A percentile compares a stretch with the other conserved stretches of the same genome.
Evolutionary conservation across 441 rosid genomes (phyloP).

Genomic region (Erodium trifolium): DNA sequence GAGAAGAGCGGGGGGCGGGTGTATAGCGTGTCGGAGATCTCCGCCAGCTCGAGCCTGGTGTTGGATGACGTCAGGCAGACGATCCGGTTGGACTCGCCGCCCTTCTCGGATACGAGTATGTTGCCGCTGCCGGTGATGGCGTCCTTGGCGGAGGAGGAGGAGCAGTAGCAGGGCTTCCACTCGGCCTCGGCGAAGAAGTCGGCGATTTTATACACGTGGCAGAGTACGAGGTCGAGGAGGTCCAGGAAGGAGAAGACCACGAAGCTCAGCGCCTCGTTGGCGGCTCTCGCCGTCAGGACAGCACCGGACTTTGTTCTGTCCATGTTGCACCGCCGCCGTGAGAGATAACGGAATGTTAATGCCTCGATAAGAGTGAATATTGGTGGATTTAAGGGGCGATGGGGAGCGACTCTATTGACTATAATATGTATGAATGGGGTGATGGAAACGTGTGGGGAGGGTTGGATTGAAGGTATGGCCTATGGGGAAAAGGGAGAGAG

Average conservation of each 20-base stretch:
- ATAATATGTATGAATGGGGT: constrained; percentile 5
- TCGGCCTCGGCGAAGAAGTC: constrained; percentile 77
- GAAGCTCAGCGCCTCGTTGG: constrained; percentile 65
- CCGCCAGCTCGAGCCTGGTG: constrained; percentile 59
- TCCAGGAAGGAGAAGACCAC: constrained; percentile 68
- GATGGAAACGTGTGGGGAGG: constrained; percentile 30
- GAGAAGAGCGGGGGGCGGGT: constrained; percentile 54
- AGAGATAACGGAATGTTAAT: no score
- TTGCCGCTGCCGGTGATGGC: constrained; percentile 57
- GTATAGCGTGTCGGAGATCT: constrained; percentile 87
- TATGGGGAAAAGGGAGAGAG: no score
- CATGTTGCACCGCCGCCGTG: constrained; percentile 6
- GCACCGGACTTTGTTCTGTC: constrained; percentile 29
- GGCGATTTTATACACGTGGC: constrained; percentile 49
- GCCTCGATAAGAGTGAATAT: no score
- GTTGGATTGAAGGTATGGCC: constrained; percentile 12
- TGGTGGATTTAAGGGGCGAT: no score
- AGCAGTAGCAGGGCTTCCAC: constrained; percentile 79
- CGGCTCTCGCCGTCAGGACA: constrained; percentile 31
- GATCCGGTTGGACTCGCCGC: constrained; percentile 37
- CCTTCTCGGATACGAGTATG: constrained; percentile 71
- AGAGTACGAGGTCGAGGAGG: constrained; percentile 59
- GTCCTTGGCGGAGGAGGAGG: constrained; percentile 39
- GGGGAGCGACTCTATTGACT: no score
- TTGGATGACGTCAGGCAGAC: constrained; percentile 36